These are phyloP conservation scores for Mycena chlorophos DNA, from an alignment of 768 basidiomycete species.

Conservation along the genomic window DNA sequence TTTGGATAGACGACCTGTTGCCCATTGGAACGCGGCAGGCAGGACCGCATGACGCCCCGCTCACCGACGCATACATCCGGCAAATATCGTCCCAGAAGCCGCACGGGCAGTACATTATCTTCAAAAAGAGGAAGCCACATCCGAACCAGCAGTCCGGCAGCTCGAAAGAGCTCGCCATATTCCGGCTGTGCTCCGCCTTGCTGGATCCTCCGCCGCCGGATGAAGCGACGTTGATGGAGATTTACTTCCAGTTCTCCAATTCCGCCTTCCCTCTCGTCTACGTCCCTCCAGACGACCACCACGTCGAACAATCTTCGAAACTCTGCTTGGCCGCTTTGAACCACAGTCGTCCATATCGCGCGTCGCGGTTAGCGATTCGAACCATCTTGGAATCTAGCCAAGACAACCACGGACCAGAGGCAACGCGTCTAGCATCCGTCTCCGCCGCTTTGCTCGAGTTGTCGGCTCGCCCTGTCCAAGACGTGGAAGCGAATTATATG, in stretches of 20 bases:
- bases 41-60: conserved; percentile 20
- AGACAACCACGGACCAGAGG: conserved; percentile 6
- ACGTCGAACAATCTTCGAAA: conserved; percentile 11
- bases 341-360: conserved; percentile 13
- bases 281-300: conserved; percentile 13
- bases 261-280: conserved; percentile 19
- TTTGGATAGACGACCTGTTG: conserved; percentile 9
- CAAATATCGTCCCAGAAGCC: conserved; percentile 23
- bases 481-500: conserved; percentile 21
- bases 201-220: conserved; percentile 16
- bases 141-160: neutral
- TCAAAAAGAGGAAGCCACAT: conserved; percentile 12
- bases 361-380: conserved; percentile 11
- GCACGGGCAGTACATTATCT: conserved; percentile 26
- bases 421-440: conserved; percentile 14
- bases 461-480: conserved; percentile 18
- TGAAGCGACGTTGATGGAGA: conserved; percentile 11
- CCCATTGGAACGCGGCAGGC: conserved; percentile 17
- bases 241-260: conserved; percentile 15
- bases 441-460: conserved; percentile 24
- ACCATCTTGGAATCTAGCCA: conserved; percentile 7
- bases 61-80: conserved; percentile 20
- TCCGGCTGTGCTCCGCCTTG: conserved; percentile 12
- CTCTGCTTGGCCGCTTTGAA: conserved; percentile 17
- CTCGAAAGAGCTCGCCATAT: conserved; percentile 6